Conservation (phyloP, 2,329 filamentous ascomycete species). For the Colletotrichum siamense region DNA sequence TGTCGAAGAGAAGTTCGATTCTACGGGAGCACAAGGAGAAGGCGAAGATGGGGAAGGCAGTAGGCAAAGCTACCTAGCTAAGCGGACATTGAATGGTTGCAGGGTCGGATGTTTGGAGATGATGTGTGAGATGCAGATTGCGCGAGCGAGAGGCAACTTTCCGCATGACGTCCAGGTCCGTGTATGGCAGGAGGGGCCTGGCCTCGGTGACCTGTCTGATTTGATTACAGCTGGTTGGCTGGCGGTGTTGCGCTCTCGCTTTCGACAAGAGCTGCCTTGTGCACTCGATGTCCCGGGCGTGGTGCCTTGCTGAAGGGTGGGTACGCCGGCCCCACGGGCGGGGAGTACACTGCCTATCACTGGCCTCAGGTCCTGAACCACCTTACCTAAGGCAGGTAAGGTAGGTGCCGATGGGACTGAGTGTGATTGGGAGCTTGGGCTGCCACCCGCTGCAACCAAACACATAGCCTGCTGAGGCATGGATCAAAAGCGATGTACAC, state of each 20-base stretch:
- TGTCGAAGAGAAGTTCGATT: background rate
- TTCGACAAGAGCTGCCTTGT: background rate
- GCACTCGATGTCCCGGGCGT: background rate
- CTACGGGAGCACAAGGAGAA: background rate
- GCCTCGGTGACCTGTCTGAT: conserved; percentile 2
- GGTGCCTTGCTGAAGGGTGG: background rate
- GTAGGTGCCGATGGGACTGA: background rate
- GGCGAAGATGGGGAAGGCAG: background rate
- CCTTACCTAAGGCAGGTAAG: background rate
- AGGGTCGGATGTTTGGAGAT: conserved; percentile 2
- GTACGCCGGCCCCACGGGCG: background rate
- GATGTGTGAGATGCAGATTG: conserved; percentile 3
- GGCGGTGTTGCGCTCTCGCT: background rate
- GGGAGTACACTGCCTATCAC: background rate
- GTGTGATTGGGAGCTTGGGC: conserved; percentile 4
- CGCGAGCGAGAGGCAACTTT: conserved; percentile 20
- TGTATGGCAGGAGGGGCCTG: conserved; percentile 20
- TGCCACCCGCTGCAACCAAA: background rate
- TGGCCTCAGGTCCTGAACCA: background rate
- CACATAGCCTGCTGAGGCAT: background rate
- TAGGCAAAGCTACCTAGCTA: background rate
- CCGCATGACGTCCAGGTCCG: conserved; percentile 18
- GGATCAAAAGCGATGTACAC: background rate
- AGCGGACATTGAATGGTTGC: background rate
- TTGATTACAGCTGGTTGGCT: conserved; percentile 11